Conservation (phyloP, 2,329 filamentous ascomycete species). For the Fusarium sp. region DNA sequence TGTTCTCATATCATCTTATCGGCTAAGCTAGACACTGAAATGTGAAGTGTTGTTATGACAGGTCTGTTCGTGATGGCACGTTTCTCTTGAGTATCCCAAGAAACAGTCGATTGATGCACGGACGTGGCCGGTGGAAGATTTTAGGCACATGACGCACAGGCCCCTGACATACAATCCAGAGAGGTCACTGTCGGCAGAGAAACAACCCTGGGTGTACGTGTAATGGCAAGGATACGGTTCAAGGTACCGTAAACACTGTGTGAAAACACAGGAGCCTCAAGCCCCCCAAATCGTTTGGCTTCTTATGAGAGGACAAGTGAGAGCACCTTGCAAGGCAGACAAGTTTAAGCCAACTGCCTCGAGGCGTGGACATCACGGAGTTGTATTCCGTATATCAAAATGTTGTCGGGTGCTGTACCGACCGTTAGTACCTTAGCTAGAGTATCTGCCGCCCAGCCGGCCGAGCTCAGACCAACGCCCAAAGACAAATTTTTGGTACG, state of each 20-base stretch:
- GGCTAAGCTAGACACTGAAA: background rate
- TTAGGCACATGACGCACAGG: slow-evolving; percentile 36
- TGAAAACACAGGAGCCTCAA: slow-evolving; percentile 4
- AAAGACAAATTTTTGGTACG: background rate
- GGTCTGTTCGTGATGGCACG: slow-evolving; percentile 29
- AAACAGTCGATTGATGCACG: slow-evolving; percentile 39
- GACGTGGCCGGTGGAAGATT: slow-evolving; percentile 35
- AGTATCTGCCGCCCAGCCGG: background rate
- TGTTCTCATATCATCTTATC: slow-evolving; percentile 26
- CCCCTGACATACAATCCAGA: background rate
- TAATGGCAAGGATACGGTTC: slow-evolving; percentile 6
- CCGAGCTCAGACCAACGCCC: slow-evolving; percentile 8
- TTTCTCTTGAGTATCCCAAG: slow-evolving; percentile 21
- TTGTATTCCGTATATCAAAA: slow-evolving; percentile 10
- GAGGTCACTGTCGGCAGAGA: slow-evolving; percentile 31
- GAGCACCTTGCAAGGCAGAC: slow-evolving; percentile 1
- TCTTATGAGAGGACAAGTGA: slow-evolving; percentile 10
- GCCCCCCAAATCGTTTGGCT: background rate
- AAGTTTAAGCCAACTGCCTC: background rate
- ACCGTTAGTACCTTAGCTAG: background rate
- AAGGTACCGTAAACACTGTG: slow-evolving; percentile 19
- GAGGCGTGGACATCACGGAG: background rate
- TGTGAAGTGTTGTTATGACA: slow-evolving; percentile 25
- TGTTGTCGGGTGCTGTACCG: slow-evolving; percentile 7
- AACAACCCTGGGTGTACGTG: slow-evolving; percentile 14